Conservation (phyloP, 768 basidiomycete species). For the Pulveroboletus sp. region DNA sequence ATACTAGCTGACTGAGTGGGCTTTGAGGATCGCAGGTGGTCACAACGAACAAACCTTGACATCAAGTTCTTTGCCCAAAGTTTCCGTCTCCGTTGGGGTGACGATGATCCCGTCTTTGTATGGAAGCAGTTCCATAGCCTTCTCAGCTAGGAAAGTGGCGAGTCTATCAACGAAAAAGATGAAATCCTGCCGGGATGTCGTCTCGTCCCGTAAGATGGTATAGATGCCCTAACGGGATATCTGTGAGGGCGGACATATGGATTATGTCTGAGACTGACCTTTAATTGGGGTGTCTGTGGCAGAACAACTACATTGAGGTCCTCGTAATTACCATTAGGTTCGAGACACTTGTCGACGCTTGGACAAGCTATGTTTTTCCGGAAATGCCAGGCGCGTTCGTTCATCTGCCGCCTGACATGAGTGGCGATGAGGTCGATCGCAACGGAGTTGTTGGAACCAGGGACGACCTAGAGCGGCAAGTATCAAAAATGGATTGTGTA, state of each 20-base stretch:
- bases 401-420: conserved; percentile 80
- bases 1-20: conserved; percentile 36
- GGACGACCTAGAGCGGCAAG: conserved; percentile 72
- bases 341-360: conserved; percentile 33
- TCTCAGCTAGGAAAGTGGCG: conserved; percentile 78
- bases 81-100: conserved; percentile 60
- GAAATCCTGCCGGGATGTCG: conserved; percentile 78
- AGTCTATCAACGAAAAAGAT: conserved; percentile 89
- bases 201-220: conserved; percentile 74
- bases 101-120: conserved; percentile 53
- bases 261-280: conserved; percentile 40
- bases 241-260: neutral
- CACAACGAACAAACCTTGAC: conserved; percentile 42
- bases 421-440: conserved; percentile 92
- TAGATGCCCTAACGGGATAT: conserved; percentile 66
- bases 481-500: neutral
- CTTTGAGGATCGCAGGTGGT: neutral
- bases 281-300: conserved; percentile 74
- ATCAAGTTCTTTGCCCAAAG: conserved; percentile 57
- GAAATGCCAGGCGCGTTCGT: conserved; percentile 70
- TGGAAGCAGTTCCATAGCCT: conserved; percentile 79
- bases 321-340: conserved; percentile 35
- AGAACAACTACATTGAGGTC: conserved; percentile 60
- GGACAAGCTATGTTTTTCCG: conserved; percentile 65
- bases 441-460: conserved; percentile 82